Conservation (phyloP, 306 rosid species). For the Lablab purpureus region DNA sequence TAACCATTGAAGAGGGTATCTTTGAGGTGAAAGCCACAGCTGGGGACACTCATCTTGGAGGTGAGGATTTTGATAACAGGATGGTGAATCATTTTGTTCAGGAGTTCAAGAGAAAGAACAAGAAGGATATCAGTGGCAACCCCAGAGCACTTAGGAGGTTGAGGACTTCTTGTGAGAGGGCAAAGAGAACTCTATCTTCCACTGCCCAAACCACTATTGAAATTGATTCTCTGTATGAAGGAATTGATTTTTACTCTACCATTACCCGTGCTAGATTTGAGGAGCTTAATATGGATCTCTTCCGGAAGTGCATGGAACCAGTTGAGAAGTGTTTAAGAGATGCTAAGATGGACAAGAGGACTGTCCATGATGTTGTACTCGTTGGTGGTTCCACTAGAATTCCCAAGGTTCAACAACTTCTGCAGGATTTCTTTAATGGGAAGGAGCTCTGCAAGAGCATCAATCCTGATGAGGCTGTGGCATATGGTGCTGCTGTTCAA, state of each 20-base stretch:
- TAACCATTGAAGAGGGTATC: constrained; percentile 80
- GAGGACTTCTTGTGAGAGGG: constrained; percentile 51
- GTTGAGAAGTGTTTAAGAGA: constrained; percentile 64
- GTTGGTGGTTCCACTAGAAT: constrained; percentile 82
- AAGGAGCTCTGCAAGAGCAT: constrained; percentile 53
- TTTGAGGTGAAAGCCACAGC: constrained; percentile 83
- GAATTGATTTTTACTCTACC: constrained; percentile 73
- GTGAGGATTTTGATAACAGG: constrained; percentile 55
- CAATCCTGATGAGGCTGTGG: constrained; percentile 80
- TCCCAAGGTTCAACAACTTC: constrained; percentile 57
- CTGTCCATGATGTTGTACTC: constrained; percentile 69
- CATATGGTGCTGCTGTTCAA: constrained; percentile 79
- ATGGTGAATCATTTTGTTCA: constrained; percentile 78
- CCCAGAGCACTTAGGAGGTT: constrained; percentile 77
- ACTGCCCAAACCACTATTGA: constrained; percentile 45
- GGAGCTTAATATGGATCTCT: constrained; percentile 27
- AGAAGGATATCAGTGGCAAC: constrained; percentile 77
- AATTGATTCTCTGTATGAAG: constrained; percentile 76
- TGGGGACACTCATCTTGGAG: constrained; percentile 48
- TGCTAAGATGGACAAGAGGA: constrained; percentile 42
- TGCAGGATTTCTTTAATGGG: constrained; percentile 20
- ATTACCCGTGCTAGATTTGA: constrained; percentile 50
- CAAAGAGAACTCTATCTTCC: constrained; percentile 13
- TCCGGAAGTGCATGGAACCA: constrained; percentile 33
- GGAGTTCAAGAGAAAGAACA: constrained; percentile 76